Evolutionary conservation across 129 eudicot genomes (phyloP), one percentile per base, ranked within the genome.

Genomic region (Pseudognaphalium luteoalbum): DNA sequence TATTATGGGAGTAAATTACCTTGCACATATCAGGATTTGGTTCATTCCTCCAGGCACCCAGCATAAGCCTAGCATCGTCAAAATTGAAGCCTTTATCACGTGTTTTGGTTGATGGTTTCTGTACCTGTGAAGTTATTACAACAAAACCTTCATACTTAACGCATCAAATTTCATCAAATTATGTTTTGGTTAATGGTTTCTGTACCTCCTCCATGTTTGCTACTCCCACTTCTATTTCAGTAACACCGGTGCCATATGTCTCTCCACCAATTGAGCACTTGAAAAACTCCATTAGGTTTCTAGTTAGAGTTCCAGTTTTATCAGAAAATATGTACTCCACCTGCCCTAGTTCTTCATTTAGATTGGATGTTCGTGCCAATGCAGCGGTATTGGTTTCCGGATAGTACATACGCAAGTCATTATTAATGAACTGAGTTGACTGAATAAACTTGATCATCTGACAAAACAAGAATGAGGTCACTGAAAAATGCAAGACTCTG

Each of bases 271-370:
- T 81, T 20, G 99, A 94, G 79, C 99, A 94, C 76, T 94, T 94
- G 69, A 94, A 94, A 76, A 94, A 94, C 86, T 94, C 99, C 99
- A 94, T 94, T 81, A 94, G 78, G 66, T 94, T 94, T 80, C 96
- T 87, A 6, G 99, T 94, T 37, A 94, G 67, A 37, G 97, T 94
- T 75, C 99, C 99, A 32, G 99, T 94, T 89, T 94, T 94, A 82
- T 94, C 99, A 74, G 97, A 85, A 70, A 94, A 94, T 70, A 94
- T 87, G 73, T 89, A 94, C 77, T 94, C 99, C 65, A 94, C 94
- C 92, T 94, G 97, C 58, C 99, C 99, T 84, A 94, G 97, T 85
- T 94, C 99, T 87, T 94, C 99, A 83, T 94, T 94, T 22, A 94
- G 86, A 85, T 94, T 94, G 62, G 99, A 94, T 29, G 99, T 94